A percentile compares a stretch with the other conserved stretches of the same genome.
Conservation (phyloP, 768 basidiomycete species). For the Rhizopogon vinicolor region DNA sequence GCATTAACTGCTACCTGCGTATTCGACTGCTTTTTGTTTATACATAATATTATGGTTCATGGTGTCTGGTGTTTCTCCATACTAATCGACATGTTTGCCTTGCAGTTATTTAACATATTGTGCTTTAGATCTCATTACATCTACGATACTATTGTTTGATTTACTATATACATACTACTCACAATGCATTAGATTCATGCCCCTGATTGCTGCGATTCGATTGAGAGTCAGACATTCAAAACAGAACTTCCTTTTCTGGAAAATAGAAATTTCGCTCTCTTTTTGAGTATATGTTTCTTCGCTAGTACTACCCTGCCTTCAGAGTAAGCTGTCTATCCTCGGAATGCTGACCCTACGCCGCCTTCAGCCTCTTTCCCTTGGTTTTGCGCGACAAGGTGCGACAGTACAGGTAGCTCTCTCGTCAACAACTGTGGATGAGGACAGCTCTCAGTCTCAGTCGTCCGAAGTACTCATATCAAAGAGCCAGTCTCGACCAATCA, state of each 20-base stretch:
- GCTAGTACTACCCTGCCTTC: neutral
- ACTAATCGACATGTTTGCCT: constrained; percentile 6
- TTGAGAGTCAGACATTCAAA: neutral
- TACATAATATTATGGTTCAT: constrained; percentile 3
- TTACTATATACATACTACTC: neutral
- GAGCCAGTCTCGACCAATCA: constrained; percentile 13
- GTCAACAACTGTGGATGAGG: neutral
- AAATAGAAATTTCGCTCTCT: neutral
- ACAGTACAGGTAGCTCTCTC: constrained; percentile 8
- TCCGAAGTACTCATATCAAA: neutral
- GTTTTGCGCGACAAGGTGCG: constrained; percentile 4
- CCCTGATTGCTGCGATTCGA: neutral
- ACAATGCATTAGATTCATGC: neutral
- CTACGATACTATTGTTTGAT: constrained; percentile 5
- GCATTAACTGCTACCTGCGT: constrained; percentile 1
- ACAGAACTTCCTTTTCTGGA: neutral
- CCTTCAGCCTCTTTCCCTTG: constrained; percentile 5
- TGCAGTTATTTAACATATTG: constrained; percentile 6
- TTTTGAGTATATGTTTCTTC: too few relatives aligned
- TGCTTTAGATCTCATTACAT: neutral
- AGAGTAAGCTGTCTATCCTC: neutral
- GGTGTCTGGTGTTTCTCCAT: constrained; percentile 4
- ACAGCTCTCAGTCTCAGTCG: neutral
- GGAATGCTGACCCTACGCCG: constrained; percentile 15
- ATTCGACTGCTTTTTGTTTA: constrained; percentile 1